A percentile compares a stretch with the other conserved stretches of the same genome.
Conservation (phyloP, 1,139 yeast genomes). For the Candida sp. region DNA sequence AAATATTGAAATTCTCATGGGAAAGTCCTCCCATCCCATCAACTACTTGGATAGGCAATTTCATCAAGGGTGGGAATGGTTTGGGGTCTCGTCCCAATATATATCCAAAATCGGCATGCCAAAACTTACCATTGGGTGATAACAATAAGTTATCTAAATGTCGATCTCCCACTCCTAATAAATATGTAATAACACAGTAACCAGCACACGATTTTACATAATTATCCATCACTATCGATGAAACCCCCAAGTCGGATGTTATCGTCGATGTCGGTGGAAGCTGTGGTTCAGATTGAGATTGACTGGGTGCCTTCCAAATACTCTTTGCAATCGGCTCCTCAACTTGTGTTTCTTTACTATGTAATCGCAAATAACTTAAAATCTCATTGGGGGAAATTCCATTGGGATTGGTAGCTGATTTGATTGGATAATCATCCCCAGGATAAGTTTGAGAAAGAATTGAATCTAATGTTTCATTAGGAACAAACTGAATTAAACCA, state of each 20-base stretch:
- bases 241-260: conserved; percentile 66
- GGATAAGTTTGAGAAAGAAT: conserved; percentile 66
- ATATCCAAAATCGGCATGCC: conserved; percentile 98
- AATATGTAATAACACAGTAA: conserved; percentile 92
- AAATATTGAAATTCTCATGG: conserved; percentile 80
- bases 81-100: conserved; percentile 96
- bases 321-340: conserved; percentile 27
- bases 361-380: conserved; percentile 61
- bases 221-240: conserved; percentile 80
- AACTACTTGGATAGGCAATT: conserved; percentile 91
- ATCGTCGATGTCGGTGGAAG: conserved; percentile 27
- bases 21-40: conserved; percentile 97
- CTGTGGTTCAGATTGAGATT: conserved; percentile 4
- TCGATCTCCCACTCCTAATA: conserved; percentile 95
- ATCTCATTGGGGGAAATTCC: conserved; percentile 48
- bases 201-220: conserved; percentile 97
- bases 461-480: conserved; percentile 85
- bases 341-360: conserved; percentile 47
- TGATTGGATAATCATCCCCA: conserved; percentile 7
- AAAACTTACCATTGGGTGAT: conserved; percentile 77
- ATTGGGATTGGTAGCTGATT: conserved; percentile 4
- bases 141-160: conserved; percentile 85
- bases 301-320: conserved; percentile 16
- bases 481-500: conserved; percentile 91
- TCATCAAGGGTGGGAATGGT: conserved; percentile 98